Evolutionary conservation across 306 rosid species (phyloP).

Genomic region (Gillenia trifoliata): DNA sequence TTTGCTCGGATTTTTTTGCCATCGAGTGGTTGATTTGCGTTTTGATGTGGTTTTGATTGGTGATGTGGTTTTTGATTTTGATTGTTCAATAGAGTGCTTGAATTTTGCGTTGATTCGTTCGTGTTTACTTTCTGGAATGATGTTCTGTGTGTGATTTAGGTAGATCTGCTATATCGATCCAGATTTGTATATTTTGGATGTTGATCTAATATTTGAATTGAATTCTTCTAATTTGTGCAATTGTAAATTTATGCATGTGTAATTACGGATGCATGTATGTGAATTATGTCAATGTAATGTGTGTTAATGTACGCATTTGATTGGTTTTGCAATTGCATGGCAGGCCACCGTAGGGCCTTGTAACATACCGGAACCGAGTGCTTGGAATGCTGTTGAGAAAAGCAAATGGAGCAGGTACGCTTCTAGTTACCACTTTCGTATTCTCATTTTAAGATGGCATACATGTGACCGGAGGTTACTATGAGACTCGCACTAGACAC

Average conservation of each 20-base stretch:
- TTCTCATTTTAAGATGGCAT: neutral
- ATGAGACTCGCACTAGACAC: neutral
- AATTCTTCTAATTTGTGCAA: neutral
- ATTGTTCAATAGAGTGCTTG: neutral
- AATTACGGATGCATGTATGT: neutral
- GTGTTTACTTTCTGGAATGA: neutral
- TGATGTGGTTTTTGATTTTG: neutral
- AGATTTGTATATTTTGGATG: constrained; percentile 1
- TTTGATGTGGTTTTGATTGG: neutral
- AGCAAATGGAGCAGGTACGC: constrained; percentile 96
- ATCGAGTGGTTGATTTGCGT: neutral
- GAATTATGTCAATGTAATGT: neutral
- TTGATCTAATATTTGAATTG: constrained; percentile 12
- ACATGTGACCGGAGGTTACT: neutral
- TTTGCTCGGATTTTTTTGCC: neutral
- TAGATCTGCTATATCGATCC: constrained; percentile 46
- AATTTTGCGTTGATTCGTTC: neutral
- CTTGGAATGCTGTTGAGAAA: constrained; percentile 86
- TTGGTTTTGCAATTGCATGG: constrained; percentile 22
- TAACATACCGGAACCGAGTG: constrained; percentile 71
- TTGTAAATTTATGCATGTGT: neutral
- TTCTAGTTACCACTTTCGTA: constrained; percentile 13
- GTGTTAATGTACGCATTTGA: neutral
- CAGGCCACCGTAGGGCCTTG: constrained; percentile 92
- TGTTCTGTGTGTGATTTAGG: constrained; percentile 8